Percentiles rank a stretch among this genome's conserved stretches.
Conservation (phyloP, 2,329 filamentous ascomycete genomes). For the Phyllosticta capitalensis region DNA sequence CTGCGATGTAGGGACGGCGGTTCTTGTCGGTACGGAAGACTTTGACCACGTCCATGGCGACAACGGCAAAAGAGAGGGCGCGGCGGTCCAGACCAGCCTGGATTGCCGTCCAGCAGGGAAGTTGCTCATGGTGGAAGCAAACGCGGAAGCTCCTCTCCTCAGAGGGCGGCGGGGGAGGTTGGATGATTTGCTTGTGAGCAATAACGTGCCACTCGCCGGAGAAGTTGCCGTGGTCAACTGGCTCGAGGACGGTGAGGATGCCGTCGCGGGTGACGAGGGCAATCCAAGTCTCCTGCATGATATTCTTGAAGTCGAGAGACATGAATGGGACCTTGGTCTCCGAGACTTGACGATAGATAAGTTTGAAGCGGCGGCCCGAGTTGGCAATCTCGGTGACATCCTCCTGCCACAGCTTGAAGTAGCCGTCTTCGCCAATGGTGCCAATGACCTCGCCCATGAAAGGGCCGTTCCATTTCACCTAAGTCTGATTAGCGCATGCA, state of each 20-base stretch:
- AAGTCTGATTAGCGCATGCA: conserved; percentile 6
- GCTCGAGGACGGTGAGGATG: conserved; percentile 70
- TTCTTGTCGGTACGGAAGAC: conserved; percentile 69
- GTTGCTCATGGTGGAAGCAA: conserved; percentile 77
- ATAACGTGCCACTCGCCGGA: conserved; percentile 60
- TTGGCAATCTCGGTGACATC: conserved; percentile 68
- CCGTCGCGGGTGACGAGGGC: conserved; percentile 79
- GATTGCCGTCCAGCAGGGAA: conserved; percentile 68
- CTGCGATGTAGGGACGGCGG: conserved; percentile 77
- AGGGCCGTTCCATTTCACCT: conserved; percentile 90
- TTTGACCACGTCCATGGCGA: conserved; percentile 72
- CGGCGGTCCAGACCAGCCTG: conserved; percentile 73
- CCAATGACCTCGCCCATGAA: conserved; percentile 82
- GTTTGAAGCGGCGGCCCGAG: conserved; percentile 71
- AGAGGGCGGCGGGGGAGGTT: conserved; percentile 56
- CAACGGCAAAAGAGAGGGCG: conserved; percentile 71
- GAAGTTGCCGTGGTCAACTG: conserved; percentile 72
- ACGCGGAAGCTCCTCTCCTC: conserved; percentile 84
- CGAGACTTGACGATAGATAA: conserved; percentile 51
- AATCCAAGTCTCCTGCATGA: conserved; percentile 75
- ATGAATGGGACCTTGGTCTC: conserved; percentile 62
- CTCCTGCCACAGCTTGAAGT: conserved; percentile 88
- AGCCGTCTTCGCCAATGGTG: conserved; percentile 80
- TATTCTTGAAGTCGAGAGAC: conserved; percentile 78
- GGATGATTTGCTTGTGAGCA: conserved; percentile 66